These are phyloP conservation scores for Mortierella sp. DNA, from an alignment of 371 early-diverging fungal genomes.

Conservation along the genomic window DNA sequence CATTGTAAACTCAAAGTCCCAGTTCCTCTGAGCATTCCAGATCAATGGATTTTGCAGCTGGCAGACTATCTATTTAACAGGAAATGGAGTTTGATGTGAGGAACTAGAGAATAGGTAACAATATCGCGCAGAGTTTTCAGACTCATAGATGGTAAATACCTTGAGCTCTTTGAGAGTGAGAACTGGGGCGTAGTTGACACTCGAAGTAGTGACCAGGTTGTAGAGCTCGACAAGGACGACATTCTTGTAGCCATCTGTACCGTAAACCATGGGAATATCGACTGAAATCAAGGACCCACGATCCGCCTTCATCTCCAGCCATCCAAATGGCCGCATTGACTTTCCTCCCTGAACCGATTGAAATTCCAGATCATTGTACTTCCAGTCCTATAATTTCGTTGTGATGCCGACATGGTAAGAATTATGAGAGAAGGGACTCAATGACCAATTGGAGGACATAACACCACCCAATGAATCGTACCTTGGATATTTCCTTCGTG, in stretches of 20 bases:
- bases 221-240: slow-evolving; percentile 66
- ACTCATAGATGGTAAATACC: slow-evolving; percentile 49
- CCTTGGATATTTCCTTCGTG: slow-evolving; percentile 83
- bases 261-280: slow-evolving; percentile 72
- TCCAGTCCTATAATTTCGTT: slow-evolving; percentile 72
- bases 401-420: background rate
- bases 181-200: slow-evolving; percentile 80
- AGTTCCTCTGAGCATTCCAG: slow-evolving; percentile 84
- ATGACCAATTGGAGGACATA: background rate
- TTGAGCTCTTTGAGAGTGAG: slow-evolving; percentile 66
- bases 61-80: slow-evolving; percentile 64
- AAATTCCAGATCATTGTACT: slow-evolving; percentile 66
- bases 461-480: slow-evolving; percentile 19
- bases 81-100: too few species aligned
- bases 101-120: too few species aligned
- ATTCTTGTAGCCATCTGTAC: slow-evolving; percentile 68
- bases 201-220: slow-evolving; percentile 69
- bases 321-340: slow-evolving; percentile 79
- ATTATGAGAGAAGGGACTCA: background rate
- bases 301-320: slow-evolving; percentile 80
- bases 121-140: background rate
- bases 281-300: slow-evolving; percentile 69
- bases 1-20: slow-evolving; percentile 70
- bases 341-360: slow-evolving; percentile 43
- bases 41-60: slow-evolving; percentile 75